Evolutionary conservation across 1,139 yeast genomes (phyloP).

Genomic region (Kluyveromyces sp.): DNA sequence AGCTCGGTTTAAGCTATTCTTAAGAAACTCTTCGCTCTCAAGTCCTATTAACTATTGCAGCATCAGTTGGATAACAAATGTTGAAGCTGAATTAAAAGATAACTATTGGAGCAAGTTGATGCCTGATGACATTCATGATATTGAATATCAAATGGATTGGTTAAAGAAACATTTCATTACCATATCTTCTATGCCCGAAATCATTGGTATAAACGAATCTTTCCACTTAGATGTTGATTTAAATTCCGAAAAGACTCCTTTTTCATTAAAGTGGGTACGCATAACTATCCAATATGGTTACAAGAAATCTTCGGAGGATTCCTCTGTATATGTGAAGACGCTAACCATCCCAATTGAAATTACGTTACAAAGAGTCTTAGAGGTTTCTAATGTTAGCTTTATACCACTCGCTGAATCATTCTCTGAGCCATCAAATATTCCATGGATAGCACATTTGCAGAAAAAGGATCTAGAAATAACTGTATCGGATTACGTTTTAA

Average conservation of each 20-base stretch:
- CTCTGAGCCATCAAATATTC: slow-evolving; percentile 10
- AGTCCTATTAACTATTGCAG: slow-evolving; percentile 22
- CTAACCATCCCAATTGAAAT: slow-evolving; percentile 29
- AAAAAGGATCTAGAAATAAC: slow-evolving; percentile 1
- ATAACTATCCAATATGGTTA: slow-evolving; percentile 26
- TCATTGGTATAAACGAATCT: slow-evolving; percentile 19
- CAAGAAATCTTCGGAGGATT: slow-evolving; percentile 11
- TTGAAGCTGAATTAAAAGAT: slow-evolving; percentile 19
- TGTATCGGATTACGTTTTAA: slow-evolving; percentile 17
- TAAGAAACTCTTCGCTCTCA: slow-evolving; percentile 41
- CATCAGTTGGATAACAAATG: slow-evolving; percentile 19
- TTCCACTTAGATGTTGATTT: slow-evolving; percentile 44
- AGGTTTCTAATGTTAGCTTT: slow-evolving; percentile 25
- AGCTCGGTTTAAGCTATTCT: slow-evolving; percentile 41
- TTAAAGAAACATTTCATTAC: slow-evolving; percentile 18
- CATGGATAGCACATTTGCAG: slow-evolving; percentile 19
- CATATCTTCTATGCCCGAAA: slow-evolving; percentile 14
- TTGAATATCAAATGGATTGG: slow-evolving; percentile 22
- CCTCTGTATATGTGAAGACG: slow-evolving; percentile 23
- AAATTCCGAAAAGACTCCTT: slow-evolving; percentile 29
- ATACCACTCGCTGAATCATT: slow-evolving; percentile 22
- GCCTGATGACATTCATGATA: slow-evolving; percentile 22
- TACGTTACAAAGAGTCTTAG: slow-evolving; percentile 29
- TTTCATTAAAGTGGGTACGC: slow-evolving; percentile 24
- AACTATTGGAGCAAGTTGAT: slow-evolving; percentile 26